These are phyloP conservation scores for Podospora fimiseda DNA, from an alignment of 495 filamentous ascomycete species.

Conservation along the genomic window DNA sequence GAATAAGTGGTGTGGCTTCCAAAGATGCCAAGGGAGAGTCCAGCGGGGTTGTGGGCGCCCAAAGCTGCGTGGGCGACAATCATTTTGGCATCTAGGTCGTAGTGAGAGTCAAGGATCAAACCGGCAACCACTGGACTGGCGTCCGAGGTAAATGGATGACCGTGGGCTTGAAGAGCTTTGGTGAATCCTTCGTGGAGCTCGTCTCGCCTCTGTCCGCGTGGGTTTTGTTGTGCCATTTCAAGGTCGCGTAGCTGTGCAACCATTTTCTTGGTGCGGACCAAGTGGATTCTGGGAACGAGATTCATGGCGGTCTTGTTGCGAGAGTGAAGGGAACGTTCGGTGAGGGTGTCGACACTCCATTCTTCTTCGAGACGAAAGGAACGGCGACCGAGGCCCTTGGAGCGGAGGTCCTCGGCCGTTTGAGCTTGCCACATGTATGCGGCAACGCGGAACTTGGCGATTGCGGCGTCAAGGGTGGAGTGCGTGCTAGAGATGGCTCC, in stretches of 20 bases:
- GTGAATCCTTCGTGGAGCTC: conserved; percentile 36
- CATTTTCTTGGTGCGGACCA: conserved; percentile 38
- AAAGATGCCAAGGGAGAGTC: conserved; percentile 41
- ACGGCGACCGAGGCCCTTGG: conserved; percentile 40
- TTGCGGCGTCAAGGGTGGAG: conserved; percentile 36
- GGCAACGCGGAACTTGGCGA: conserved; percentile 45
- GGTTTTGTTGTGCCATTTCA: conserved; percentile 32
- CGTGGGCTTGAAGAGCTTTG: conserved; percentile 33
- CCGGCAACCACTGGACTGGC: conserved; percentile 39
- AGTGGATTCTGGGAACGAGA: conserved; percentile 41
- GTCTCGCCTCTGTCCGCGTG: conserved; percentile 16
- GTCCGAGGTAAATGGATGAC: conserved; percentile 27
- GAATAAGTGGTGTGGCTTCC: conserved; percentile 43
- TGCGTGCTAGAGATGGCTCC: conserved; percentile 31
- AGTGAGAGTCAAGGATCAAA: conserved; percentile 39
- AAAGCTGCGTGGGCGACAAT: conserved; percentile 40
- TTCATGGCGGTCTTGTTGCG: conserved; percentile 13
- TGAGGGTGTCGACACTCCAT: conserved; percentile 37
- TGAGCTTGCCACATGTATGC: conserved; percentile 49
- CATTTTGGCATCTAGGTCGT: conserved; percentile 27
- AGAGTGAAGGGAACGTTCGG: background rate
- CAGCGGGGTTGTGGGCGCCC: conserved; percentile 33
- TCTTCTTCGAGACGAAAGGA: conserved; percentile 48
- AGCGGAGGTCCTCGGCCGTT: conserved; percentile 43
- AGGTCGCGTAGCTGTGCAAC: conserved; percentile 33